Evolutionary conservation across 345 rosid genomes (phyloP), one percentile per base, ranked within the genome.

Genomic region (Laguncularia racemosa): DNA sequence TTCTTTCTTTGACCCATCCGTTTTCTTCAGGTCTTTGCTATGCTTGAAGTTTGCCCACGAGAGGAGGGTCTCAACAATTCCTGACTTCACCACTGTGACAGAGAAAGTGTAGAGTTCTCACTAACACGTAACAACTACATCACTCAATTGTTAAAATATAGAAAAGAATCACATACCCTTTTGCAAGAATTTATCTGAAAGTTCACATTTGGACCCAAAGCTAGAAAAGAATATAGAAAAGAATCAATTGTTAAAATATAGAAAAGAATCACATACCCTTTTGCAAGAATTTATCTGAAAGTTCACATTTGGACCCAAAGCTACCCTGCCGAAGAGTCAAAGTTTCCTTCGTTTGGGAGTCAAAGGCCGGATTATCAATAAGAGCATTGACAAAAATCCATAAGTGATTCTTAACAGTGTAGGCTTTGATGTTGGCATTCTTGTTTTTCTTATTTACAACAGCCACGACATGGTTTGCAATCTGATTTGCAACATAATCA

Each of bases 381-480:
- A 93, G 92, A 14, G 95, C 82, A 53, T 85, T 93, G 79, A 93
- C 97, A 77, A 93, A 93, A 44, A 93, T 95, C 99, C 99, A 93
- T 56, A 93, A 59, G 70, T 85, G 88, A 64, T 76, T 87, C 81
- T 88, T 93, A 53, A 88, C 99, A 54, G 83, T 84, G 64, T 87
- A 95, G 0, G 84, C 67, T 76, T 90, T 93, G 26, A 90, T 48
- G 62, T 85, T 90, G 21, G 91, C 92, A 67, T 57, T 85, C 73
- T 85, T 93, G 75, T 78, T 79, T 76, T 89, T 93, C 78, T 93
- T 93, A 73, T 93, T 93, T 20, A 87, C 88, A 50, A 73, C 73
- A 49, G 46, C 68, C 73, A 84, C 81, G 65, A 93, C 75, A 71
- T 90, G 72, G 70, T 81, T 89, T 20, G 96, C 68, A 48, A 93